Base-by-base conservation (phyloP, 208 protist species). In the Acanthamoeba castellanii region DNA sequence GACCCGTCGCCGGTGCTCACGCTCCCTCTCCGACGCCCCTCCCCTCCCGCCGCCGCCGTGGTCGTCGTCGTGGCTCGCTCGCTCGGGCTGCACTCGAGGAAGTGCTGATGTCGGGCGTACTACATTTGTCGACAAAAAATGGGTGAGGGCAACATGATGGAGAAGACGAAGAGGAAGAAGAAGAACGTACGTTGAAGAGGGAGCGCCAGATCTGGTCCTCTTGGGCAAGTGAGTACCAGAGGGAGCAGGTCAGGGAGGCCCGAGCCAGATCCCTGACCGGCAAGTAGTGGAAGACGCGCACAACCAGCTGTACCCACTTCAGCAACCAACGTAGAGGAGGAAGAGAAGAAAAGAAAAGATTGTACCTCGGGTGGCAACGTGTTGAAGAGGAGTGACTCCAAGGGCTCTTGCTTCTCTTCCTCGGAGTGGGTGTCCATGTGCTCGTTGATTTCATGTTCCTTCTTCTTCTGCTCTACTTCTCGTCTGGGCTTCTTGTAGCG, bases 241-340 rank as follows among this genome's bases (percentile, higher is more conserved):
- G n/a, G 47, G 78, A 85, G 47, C 78, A 85, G 20, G 47, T 32
- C 25, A 37, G 78, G 16, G 78, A 14, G 16, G 78, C 78, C 8
- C 47, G 34, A n/a, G 78, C 78, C 45, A 85, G 45, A 45, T 59
- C 47, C 78, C 25, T 52, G 14, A 85, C 78, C 9, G 47, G 13
- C 78, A 85, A 34, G 78, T 61, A 85, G 34, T 85, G 45, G 78
- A 85, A 85, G 20, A 85, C 47, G 0, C 78, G 78, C 25, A 85
- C 45, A 3, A 85, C 22, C 47, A 85, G 57, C 78, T 85, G 78
- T 57, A 25, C n/a, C 18, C 22, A 34, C n/a, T 1, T 72, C 22
- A 72, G 22, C 9, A 14, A 20, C 14, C 61, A 0, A 32, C 27
- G 61, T n/a, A 22, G 27, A 25, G 1, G 25, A 66, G 7, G 16